Evolutionary conservation across 208 protist genomes (phyloP).

Genomic region (Leishmania tarentolae): DNA sequence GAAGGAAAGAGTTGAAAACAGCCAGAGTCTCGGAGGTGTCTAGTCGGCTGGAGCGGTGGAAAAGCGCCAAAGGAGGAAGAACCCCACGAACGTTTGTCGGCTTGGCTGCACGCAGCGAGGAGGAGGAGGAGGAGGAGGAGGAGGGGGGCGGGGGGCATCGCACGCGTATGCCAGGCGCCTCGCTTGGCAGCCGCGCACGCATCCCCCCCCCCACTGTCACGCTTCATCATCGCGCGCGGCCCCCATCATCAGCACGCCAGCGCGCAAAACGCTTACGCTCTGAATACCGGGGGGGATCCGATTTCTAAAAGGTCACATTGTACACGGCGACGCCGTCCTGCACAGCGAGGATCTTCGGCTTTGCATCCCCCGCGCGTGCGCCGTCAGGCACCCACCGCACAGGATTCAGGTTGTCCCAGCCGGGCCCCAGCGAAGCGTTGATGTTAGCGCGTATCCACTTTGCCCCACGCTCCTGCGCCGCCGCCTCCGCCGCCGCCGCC

Average conservation of each 20-base stretch:
- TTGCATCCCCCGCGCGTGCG: neutral
- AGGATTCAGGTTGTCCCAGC: neutral
- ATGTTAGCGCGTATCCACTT: neutral
- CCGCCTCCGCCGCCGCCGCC: neutral
- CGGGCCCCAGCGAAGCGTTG: neutral
- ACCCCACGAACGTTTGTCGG: too few relatives aligned
- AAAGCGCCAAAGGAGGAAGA: too few relatives aligned
- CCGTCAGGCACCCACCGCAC: neutral
- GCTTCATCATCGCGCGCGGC: neutral
- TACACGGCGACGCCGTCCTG: constrained; percentile 10
- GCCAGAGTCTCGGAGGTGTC: too few relatives aligned
- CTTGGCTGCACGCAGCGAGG: too few relatives aligned
- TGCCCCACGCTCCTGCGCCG: neutral
- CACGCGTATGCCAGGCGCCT: too few relatives aligned
- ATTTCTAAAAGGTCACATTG: neutral
- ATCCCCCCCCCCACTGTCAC: neutral
- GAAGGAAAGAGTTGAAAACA: too few relatives aligned
- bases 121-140: too few relatives aligned
- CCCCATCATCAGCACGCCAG: neutral
- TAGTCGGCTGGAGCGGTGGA: too few relatives aligned
- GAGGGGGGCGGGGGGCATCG: too few relatives aligned
- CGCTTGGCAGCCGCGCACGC: neutral
- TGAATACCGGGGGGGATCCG: too few relatives aligned
- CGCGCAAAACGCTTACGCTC: too few relatives aligned
- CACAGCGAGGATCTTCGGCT: neutral